These are phyloP conservation scores for Euptelea pleiosperma DNA, from an alignment of 164 flowering plant genomes.

Conservation along the genomic window DNA sequence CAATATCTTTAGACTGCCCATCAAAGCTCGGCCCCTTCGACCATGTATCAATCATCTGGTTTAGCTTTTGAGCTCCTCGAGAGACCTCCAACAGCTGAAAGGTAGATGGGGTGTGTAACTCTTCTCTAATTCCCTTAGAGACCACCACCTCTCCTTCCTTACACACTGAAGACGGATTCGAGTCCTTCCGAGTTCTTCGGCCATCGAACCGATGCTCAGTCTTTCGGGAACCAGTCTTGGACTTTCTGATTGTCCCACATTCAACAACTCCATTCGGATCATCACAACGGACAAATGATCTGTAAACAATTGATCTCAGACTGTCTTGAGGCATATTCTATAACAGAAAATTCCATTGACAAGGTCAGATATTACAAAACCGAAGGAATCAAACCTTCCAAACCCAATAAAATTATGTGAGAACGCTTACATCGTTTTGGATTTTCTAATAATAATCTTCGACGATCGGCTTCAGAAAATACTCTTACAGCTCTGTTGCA, in stretches of 20 bases:
- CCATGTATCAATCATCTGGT: constrained; percentile 59
- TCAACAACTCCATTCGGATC: constrained; percentile 71
- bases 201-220: constrained; percentile 22
- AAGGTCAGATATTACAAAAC: constrained; percentile 27
- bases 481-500: constrained; percentile 7
- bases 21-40: constrained; percentile 38
- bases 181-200: constrained; percentile 21
- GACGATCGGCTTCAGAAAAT: constrained; percentile 4
- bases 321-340: constrained; percentile 75
- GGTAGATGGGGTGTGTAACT: constrained; percentile 27
- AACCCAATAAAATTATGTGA: neutral
- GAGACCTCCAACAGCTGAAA: constrained; percentile 62
- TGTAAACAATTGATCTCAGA: constrained; percentile 48
- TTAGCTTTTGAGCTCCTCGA: constrained; percentile 67
- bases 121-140: constrained; percentile 22
- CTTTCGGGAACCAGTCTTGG: constrained; percentile 31
- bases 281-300: constrained; percentile 71
- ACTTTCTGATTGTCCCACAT: constrained; percentile 51
- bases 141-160: constrained; percentile 24
- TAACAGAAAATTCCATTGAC: constrained; percentile 24
- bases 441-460: constrained; percentile 10
- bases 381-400: constrained; percentile 12
- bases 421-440: constrained; percentile 19
- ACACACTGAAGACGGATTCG: constrained; percentile 9
- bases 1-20: constrained; percentile 47